Evolutionary conservation across 345 rosid genomes (phyloP), one percentile per base, ranked within the genome.

Genomic region (Erucastrum elatum): DNA sequence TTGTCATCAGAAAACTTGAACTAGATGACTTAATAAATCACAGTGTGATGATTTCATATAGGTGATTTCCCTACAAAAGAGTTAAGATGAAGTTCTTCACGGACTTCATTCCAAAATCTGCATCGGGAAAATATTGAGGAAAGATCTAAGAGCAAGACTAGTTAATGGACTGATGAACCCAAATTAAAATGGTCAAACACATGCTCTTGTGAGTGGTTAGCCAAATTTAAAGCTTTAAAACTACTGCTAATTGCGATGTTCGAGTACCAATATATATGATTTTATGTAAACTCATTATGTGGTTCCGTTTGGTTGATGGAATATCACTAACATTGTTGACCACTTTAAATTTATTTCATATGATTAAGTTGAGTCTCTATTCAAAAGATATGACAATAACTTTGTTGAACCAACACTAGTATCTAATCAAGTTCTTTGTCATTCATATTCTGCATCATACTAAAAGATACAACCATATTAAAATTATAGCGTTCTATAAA

Each of bases 171-270:
- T 55, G 26, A 51, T 51, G 21, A 15, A 51, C 58, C 8, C 5
- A 5, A 51, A 6, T 51, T 51, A 15, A 51, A 51, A 13, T 49
- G 55, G 16, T 49, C 55, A 49, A 49, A 41, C 51, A 10, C 51
- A 41, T 41, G 51, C 51, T 41, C 51, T 41, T 41, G 51, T 64
- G 35, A n/a, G 67, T 75, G 70, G 75, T 77, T 70, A 65, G 70
- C 58, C 69, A 49, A 26, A 60, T 27, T 68, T 30, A 21, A 11
- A 46, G 49, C 10, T 44, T 60, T 61, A 44, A 76, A 27, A 68
- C 15, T 3, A 34, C 6, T 33, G 30, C 39, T 49, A 33, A 33
- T 21, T 60, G 37, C 17, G 13, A 68, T 31, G 62, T 76, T 46
- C 34, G 2, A 8, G 53, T 68, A 31, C 31, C 58, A 27, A 15